Base-by-base conservation (phyloP, 768 basidiomycete species). In the Collybia nuda region DNA sequence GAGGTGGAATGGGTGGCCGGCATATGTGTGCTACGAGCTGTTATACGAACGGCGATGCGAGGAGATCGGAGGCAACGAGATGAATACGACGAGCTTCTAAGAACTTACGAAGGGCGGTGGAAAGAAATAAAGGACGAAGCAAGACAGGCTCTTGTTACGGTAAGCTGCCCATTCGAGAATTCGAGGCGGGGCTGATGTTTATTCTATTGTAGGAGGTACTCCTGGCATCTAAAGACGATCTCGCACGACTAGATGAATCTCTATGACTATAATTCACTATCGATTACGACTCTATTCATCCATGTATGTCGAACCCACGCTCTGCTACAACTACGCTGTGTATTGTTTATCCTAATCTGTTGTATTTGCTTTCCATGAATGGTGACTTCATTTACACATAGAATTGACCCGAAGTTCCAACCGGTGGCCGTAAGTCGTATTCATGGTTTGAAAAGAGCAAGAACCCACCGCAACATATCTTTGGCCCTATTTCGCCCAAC, bases 1-100 rank as follows among this genome's bases (percentile, higher is more conserved):
- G 84, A 85, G 58, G 84, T 84, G 24, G 83, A 84, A 60, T 85
- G 82, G 84, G 82, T 83, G 15, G 81, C 82, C 17, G 84, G 84
- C 2, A 78, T 82, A 40, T 80, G 78, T 56, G 75, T 84, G 21
- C 60, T 85, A 50, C 67, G 80, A 8, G 78, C 80, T 28, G 73
- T 85, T 37, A 84, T 85, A 49, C 68, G 82, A 49, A 78, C 78
- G 15, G 76, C 73, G 0, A 71, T 76, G 61, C 63, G 75, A 38
- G 73, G 73, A n/a, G 73, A 77, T 58, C 62, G 69, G 45, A 66
- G 72, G 53, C 75, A 78, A 54, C 67, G 77, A 53, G 71, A 76
- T 37, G 75, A 81, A 50, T 84, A 82, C 58, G 81, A 78, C 47
- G 77, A 77, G 24, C 56, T 85, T 18, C 47, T 85, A 60, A 69